These are phyloP conservation scores for Fusarium sp. DNA, from an alignment of 2,329 filamentous ascomycete genomes.

Conservation along the genomic window DNA sequence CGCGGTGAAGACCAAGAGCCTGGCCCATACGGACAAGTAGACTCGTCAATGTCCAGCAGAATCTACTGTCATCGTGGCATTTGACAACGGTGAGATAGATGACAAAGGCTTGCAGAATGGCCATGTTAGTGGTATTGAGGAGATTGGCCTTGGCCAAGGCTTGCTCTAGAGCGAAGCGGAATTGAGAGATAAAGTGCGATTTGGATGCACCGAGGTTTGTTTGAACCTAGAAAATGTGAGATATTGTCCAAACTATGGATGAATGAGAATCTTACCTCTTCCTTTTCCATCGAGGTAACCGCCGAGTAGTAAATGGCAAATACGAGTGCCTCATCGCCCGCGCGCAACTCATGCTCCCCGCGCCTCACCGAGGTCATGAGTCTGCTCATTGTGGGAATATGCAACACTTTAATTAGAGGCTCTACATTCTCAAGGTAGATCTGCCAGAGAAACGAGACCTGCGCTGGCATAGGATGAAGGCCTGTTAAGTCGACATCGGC, in stretches of 20 bases:
- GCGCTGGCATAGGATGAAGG: slow-evolving; percentile 37
- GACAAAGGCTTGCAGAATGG: slow-evolving; percentile 39
- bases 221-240: slow-evolving; percentile 27
- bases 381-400: slow-evolving; percentile 39
- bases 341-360: slow-evolving; percentile 31
- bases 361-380: slow-evolving; percentile 37
- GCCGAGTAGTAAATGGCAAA: slow-evolving; percentile 43
- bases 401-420: slow-evolving; percentile 38
- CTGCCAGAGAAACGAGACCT: slow-evolving; percentile 37
- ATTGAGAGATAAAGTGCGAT: slow-evolving; percentile 37
- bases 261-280: slow-evolving; percentile 21
- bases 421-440: slow-evolving; percentile 42
- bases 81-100: slow-evolving; percentile 41
- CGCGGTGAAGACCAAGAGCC: slow-evolving; percentile 40
- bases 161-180: slow-evolving; percentile 43
- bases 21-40: slow-evolving; percentile 40
- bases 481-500: slow-evolving; percentile 26
- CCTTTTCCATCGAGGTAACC: slow-evolving; percentile 26
- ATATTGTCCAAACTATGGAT: not conserved
- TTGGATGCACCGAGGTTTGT: slow-evolving; percentile 33
- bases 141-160: slow-evolving; percentile 42
- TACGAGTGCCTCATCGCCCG: slow-evolving; percentile 38
- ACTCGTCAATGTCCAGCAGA: slow-evolving; percentile 41
- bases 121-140: slow-evolving; percentile 39
- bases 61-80: slow-evolving; percentile 40